Percentiles rank a stretch among this genome's conserved stretches.
phyloP scores from a whole-genome alignment of 2,329 filamentous ascomycete genomes.

The Tolypocladium album region DNA sequence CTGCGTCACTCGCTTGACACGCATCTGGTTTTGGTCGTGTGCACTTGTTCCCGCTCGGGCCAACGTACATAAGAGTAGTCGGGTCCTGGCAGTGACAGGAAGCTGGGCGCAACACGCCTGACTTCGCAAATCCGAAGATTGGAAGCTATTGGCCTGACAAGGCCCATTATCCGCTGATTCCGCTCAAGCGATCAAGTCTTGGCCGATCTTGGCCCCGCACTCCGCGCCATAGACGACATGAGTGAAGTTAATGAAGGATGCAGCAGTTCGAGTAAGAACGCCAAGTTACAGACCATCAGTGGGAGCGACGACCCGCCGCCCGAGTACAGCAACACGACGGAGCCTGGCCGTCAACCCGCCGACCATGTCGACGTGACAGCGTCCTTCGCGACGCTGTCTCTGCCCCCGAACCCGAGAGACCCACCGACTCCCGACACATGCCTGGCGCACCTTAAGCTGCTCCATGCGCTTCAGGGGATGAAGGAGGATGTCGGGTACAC shows the following conservation, averaged over 20 bases:
- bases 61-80: background rate
- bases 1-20: background rate
- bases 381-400: background rate
- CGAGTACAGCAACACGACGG: background rate
- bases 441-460: constrained; percentile 62
- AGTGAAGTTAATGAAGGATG: background rate
- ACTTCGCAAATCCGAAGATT: background rate
- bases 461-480: constrained; percentile 56
- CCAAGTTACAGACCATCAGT: background rate
- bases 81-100: background rate
- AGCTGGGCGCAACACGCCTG: background rate
- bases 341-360: background rate
- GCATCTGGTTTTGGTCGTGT: background rate
- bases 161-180: background rate
- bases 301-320: background rate
- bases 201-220: background rate
- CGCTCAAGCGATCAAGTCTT: too few species aligned
- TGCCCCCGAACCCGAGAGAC: background rate
- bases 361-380: background rate
- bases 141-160: background rate
- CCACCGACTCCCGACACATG: constrained; percentile 37
- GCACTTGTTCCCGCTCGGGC: background rate
- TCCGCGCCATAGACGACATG: background rate
- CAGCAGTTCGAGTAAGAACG: background rate
- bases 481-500: constrained; percentile 55